phyloP scores from a whole-genome alignment of 129 eudicot species.

The Solidago caesia region DNA sequence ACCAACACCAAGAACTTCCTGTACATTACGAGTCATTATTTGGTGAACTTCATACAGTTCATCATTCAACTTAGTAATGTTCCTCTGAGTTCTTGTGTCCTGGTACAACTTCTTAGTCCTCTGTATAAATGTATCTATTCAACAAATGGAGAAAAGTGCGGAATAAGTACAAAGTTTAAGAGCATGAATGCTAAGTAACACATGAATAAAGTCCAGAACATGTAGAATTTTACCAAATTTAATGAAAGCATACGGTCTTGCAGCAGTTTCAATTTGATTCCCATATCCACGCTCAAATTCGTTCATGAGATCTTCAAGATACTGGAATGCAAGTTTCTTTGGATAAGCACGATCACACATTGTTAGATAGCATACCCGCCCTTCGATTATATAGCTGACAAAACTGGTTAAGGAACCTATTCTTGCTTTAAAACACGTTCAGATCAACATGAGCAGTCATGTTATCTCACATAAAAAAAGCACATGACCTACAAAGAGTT shows the following conservation, averaged over 20 bases:
- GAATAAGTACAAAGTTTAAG: not conserved
- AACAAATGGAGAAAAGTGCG: slow-evolving; percentile 14
- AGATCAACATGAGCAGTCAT: no score
- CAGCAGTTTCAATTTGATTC: slow-evolving; percentile 98
- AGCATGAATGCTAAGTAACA: not conserved
- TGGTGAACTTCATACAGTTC: slow-evolving; percentile 99
- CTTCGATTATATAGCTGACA: slow-evolving; percentile 84
- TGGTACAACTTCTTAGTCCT: slow-evolving; percentile 94
- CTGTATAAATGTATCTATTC: slow-evolving; percentile 81
- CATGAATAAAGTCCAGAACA: slow-evolving; percentile 9
- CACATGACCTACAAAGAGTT: no score
- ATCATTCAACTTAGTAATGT: slow-evolving; percentile 89
- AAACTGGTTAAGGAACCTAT: slow-evolving; percentile 43
- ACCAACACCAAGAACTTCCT: slow-evolving; percentile 99
- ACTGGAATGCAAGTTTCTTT: slow-evolving; percentile 96
- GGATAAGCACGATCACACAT: slow-evolving; percentile 99
- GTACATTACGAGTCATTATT: slow-evolving; percentile 99
- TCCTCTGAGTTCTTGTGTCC: slow-evolving; percentile 96
- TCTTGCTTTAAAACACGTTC: not conserved
- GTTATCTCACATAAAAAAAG: no score
- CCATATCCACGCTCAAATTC: slow-evolving; percentile 96
- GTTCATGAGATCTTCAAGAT: slow-evolving; percentile 88
- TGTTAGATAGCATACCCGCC: slow-evolving; percentile 91
- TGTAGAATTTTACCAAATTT: slow-evolving; percentile 64
- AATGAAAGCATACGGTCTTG: slow-evolving; percentile 96